These are phyloP conservation scores for Coemansia sp. DNA, from an alignment of 192 early-diverging fungal species.

Conservation along the genomic window DNA sequence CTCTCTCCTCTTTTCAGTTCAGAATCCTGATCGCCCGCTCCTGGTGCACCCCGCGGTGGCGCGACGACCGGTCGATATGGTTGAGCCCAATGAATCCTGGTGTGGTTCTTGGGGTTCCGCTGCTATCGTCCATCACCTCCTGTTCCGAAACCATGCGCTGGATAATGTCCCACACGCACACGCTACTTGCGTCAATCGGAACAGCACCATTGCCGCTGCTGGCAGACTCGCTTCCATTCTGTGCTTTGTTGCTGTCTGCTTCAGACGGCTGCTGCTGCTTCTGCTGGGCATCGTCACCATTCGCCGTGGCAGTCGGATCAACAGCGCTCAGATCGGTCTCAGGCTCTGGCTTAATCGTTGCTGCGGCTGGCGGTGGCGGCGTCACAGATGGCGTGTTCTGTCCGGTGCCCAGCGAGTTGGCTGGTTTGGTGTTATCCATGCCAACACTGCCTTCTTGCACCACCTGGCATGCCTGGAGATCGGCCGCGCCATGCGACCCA, in stretches of 20 bases:
- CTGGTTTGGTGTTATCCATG: background rate
- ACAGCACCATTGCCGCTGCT: background rate
- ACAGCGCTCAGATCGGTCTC: background rate
- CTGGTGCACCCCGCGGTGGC: slow-evolving; percentile 28
- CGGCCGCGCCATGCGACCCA: slow-evolving; percentile 14
- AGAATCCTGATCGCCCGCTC: slow-evolving; percentile 38
- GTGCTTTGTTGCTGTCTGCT: background rate
- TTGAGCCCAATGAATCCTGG: slow-evolving; percentile 33
- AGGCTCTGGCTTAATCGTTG: background rate
- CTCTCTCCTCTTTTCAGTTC: slow-evolving; percentile 16
- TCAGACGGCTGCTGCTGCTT: background rate
- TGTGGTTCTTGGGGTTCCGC: background rate
- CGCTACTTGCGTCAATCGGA: background rate
- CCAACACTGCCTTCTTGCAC: slow-evolving; percentile 25
- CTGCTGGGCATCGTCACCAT: slow-evolving; percentile 5
- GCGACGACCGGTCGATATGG: slow-evolving; percentile 38
- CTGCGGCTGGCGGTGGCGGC: slow-evolving; percentile 10
- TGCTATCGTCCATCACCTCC: slow-evolving; percentile 7
- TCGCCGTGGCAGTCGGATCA: background rate
- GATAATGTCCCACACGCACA: slow-evolving; percentile 39
- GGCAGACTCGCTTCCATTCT: background rate
- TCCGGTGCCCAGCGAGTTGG: slow-evolving; percentile 16
- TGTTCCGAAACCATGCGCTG: slow-evolving; percentile 14
- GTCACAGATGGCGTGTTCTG: slow-evolving; percentile 15
- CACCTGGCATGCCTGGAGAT: slow-evolving; percentile 20